Percentiles rank a stretch among this genome's conserved stretches.
Conservation (phyloP, 768 basidiomycete genomes). For the Leccinum variicolor region DNA sequence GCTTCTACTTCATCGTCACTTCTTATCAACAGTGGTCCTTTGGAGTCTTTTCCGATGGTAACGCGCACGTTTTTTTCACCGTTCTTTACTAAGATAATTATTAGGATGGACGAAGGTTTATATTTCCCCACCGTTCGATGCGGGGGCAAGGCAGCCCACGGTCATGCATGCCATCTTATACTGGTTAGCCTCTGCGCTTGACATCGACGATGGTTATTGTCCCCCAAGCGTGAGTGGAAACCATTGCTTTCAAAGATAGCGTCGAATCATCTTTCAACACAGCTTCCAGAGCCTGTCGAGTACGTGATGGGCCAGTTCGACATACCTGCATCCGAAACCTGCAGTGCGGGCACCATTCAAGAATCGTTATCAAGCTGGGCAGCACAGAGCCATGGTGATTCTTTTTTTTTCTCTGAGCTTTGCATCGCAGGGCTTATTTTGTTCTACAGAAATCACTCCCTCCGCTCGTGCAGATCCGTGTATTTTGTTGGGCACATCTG, state of each 20-base stretch:
- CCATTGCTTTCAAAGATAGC: not conserved
- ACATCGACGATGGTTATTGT: constrained; percentile 29
- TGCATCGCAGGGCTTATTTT: not conserved
- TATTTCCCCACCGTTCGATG: constrained; percentile 44
- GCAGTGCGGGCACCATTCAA: constrained; percentile 12
- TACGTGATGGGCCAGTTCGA: constrained; percentile 30
- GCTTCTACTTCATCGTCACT: constrained; percentile 56
- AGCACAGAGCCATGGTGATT: constrained; percentile 27
- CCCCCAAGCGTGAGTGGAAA: constrained; percentile 20
- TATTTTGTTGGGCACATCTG: constrained; percentile 18
- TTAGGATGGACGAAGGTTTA: constrained; percentile 55
- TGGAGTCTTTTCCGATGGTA: constrained; percentile 58
- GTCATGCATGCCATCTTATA: constrained; percentile 50
- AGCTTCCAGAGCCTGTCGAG: constrained; percentile 32
- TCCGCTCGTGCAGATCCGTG: constrained; percentile 18
- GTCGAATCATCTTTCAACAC: not conserved
- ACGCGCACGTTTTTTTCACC: not conserved
- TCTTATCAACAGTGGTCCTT: constrained; percentile 62
- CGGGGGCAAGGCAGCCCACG: constrained; percentile 42
- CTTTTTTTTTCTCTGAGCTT: not conserved
- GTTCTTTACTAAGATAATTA: not conserved
- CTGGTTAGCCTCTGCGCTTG: constrained; percentile 55
- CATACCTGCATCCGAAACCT: constrained; percentile 21
- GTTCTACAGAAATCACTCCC: constrained; percentile 18
- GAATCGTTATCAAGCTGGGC: constrained; percentile 33